A percentile compares a stretch with the other conserved stretches of the same genome.
Evolutionary conservation across 2,329 filamentous ascomycete genomes (phyloP).

Genomic region (Botrytis medusae): DNA sequence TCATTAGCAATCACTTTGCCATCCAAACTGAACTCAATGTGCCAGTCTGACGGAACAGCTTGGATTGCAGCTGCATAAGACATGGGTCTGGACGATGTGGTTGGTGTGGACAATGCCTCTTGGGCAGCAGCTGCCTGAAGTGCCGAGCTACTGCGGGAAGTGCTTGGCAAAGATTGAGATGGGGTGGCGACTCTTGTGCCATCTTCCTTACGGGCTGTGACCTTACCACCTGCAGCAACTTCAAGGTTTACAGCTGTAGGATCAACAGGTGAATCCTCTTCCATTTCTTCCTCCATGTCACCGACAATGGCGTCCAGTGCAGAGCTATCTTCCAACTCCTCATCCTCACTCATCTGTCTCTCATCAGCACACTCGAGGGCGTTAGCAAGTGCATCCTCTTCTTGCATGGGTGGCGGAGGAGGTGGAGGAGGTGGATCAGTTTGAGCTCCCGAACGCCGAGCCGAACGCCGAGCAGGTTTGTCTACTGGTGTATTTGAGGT

Average conservation of each 20-base stretch:
- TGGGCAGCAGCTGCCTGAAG: conserved; percentile 42
- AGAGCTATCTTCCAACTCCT: conserved; percentile 62
- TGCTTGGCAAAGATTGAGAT: conserved; percentile 56
- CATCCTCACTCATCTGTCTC: conserved; percentile 74
- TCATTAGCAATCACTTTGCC: conserved; percentile 82
- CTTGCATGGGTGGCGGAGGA: conserved; percentile 55
- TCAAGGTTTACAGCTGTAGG: conserved; percentile 90
- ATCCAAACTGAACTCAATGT: conserved; percentile 91
- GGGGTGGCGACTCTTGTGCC: conserved; percentile 85
- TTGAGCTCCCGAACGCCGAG: conserved; percentile 56
- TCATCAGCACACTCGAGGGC: conserved; percentile 92
- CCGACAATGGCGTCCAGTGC: conserved; percentile 87
- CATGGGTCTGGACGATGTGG: conserved; percentile 61
- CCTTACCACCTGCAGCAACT: conserved; percentile 79
- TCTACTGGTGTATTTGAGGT: conserved; percentile 51
- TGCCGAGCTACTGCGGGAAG: conserved; percentile 44
- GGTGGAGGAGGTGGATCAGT: conserved; percentile 54
- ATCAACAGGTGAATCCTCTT: conserved; percentile 70
- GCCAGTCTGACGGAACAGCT: conserved; percentile 85
- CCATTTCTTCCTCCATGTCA: conserved; percentile 82
- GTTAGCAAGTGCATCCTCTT: conserved; percentile 63
- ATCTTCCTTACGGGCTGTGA: conserved; percentile 89
- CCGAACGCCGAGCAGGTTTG: conserved; percentile 63
- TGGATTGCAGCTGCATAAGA: conserved; percentile 86
- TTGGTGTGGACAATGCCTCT: conserved; percentile 44